phyloP scores from a whole-genome alignment of 2,329 filamentous ascomycete genomes.

The Colletotrichum sp. region DNA sequence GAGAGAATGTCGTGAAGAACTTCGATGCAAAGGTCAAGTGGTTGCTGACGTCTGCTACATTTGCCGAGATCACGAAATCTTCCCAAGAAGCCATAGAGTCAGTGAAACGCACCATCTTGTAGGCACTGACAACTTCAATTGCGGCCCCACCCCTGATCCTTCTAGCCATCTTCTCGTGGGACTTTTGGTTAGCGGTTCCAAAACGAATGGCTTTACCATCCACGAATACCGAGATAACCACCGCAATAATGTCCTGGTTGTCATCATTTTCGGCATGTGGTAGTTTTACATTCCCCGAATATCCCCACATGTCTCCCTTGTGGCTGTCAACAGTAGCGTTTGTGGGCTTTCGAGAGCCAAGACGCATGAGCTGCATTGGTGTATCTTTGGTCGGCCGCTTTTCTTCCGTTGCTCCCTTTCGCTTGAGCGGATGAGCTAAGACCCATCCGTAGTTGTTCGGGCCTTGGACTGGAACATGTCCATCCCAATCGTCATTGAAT shows the following conservation, averaged over 20 bases:
- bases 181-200: neutral
- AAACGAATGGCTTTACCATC: neutral
- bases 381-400: neutral
- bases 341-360: neutral
- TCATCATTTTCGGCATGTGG: no score
- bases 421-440: fast-evolving
- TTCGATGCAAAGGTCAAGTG: neutral
- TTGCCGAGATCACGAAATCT: no score
- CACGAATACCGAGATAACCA: neutral
- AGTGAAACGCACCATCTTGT: no score
- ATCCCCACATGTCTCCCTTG: neutral
- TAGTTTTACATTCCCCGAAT: no score
- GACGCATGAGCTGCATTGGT: no score
- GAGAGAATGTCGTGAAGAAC: no score
- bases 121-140: no score
- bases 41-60: neutral
- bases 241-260: neutral
- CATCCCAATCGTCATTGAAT: neutral
- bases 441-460: neutral
- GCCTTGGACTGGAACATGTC: neutral
- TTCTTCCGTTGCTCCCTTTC: neutral
- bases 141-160: no score
- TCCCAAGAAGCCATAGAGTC: no score
- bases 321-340: fast-evolving
- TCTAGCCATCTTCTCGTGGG: no score